Evolutionary conservation across 495 filamentous ascomycete species (phyloP).

Genomic region (Thozetella sp.): DNA sequence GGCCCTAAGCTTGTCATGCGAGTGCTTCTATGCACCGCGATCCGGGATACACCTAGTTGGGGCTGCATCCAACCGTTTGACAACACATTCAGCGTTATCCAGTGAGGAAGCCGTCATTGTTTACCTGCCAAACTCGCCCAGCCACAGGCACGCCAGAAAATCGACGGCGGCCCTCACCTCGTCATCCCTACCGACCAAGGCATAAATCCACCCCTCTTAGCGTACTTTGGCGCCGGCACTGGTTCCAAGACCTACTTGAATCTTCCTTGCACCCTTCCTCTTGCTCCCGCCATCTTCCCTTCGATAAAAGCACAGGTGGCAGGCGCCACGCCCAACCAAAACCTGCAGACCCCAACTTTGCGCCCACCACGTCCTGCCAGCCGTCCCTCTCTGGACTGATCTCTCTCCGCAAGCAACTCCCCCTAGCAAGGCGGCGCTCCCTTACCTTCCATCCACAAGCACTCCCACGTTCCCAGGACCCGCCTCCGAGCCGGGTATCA

Average conservation of each 20-base stretch:
- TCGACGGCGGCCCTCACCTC: conserved; percentile 17
- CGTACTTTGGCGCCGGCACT: not conserved
- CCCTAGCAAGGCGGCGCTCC: conserved; percentile 2
- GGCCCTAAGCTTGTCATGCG: conserved; percentile 2
- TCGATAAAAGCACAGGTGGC: not conserved
- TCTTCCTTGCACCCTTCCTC: conserved; percentile 3
- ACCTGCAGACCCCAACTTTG: conserved; percentile 1
- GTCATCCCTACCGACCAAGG: conserved; percentile 27
- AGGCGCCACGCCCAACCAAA: not conserved
- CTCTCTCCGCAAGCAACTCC: conserved; percentile 8
- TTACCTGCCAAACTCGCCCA: conserved; percentile 23
- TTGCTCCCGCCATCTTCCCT: not conserved
- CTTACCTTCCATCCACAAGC: not conserved
- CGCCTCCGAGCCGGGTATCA: not conserved
- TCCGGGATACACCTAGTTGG: conserved; percentile 26
- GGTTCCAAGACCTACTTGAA: not conserved
- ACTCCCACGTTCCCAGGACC: not conserved
- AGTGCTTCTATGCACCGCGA: conserved; percentile 7
- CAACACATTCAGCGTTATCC: conserved; percentile 17
- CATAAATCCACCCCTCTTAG: conserved; percentile 14
- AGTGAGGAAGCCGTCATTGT: conserved; percentile 10
- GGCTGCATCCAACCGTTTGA: conserved; percentile 9
- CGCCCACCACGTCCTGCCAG: not conserved
- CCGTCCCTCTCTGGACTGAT: not conserved
- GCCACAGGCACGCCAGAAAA: conserved; percentile 18